Conservation (phyloP, 192 early-diverging fungal genomes). For the Coemansia sp. region DNA sequence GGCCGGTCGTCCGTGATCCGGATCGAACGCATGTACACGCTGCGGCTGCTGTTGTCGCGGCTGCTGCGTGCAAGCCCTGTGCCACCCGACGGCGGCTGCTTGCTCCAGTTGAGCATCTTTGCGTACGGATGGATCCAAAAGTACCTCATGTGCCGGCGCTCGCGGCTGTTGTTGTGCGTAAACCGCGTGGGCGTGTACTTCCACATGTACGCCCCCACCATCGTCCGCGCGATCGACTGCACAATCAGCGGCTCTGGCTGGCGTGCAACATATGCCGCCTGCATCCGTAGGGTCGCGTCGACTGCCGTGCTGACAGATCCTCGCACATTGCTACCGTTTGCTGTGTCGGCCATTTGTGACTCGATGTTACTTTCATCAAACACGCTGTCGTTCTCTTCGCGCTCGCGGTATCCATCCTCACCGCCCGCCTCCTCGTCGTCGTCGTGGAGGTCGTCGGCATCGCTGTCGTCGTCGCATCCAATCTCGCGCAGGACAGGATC, state of each 20-base stretch:
- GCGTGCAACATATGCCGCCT: slow-evolving; percentile 18
- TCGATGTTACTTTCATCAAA: neutral
- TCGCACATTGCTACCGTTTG: slow-evolving; percentile 10
- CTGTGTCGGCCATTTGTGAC: neutral
- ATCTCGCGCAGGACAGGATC: slow-evolving; percentile 12
- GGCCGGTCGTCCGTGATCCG: slow-evolving; percentile 56
- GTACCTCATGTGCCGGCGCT: slow-evolving; percentile 67
- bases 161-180: slow-evolving; percentile 54
- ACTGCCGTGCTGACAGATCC: slow-evolving; percentile 31
- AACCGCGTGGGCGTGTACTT: slow-evolving; percentile 66
- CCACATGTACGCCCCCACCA: slow-evolving; percentile 74
- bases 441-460: neutral
- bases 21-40: slow-evolving; percentile 65
- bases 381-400: neutral
- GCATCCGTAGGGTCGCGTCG: slow-evolving; percentile 23
- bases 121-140: slow-evolving; percentile 84
- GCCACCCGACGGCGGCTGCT: slow-evolving; percentile 56
- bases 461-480: slow-evolving; percentile 19
- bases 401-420: neutral
- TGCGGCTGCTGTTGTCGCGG: slow-evolving; percentile 47
- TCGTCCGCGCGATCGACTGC: slow-evolving; percentile 69
- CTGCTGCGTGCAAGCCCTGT: slow-evolving; percentile 27
- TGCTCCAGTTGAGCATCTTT: slow-evolving; percentile 74
- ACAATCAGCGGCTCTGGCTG: slow-evolving; percentile 66
- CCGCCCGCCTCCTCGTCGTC: neutral